Conservation (phyloP, 345 rosid species). For the Lepidium didymum region DNA sequence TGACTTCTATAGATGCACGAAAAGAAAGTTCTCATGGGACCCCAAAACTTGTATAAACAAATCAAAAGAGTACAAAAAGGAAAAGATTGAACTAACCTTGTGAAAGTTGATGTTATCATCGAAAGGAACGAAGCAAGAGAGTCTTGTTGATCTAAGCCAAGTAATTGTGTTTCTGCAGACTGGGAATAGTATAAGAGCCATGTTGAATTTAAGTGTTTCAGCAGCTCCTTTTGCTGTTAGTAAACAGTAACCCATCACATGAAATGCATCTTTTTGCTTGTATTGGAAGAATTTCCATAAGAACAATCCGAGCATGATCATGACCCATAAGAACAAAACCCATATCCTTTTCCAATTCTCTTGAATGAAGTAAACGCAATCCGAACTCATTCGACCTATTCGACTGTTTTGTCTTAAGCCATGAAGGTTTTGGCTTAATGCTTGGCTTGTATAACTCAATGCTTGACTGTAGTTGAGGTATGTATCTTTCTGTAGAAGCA, state of each 20-base stretch:
- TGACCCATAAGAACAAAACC: conserved; percentile 73
- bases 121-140: conserved; percentile 72
- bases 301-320: conserved; percentile 78
- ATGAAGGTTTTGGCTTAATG: conserved; percentile 92
- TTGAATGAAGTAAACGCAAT: conserved; percentile 51
- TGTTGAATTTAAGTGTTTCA: conserved; percentile 87
- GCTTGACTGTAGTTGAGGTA: conserved; percentile 94
- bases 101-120: conserved; percentile 99
- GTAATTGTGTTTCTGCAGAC: conserved; percentile 95
- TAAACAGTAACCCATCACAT: conserved; percentile 88
- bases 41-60: conserved; percentile 20
- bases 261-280: conserved; percentile 59
- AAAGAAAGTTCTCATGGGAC: conserved; percentile 30
- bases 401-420: conserved; percentile 58
- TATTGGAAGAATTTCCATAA: conserved; percentile 85
- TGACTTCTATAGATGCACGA: conserved; percentile 21
- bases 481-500: conserved; percentile 93
- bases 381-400: conserved; percentile 49
- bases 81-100: conserved; percentile 48
- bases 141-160: conserved; percentile 81
- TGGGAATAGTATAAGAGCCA: conserved; percentile 94
- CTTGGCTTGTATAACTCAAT: conserved; percentile 95
- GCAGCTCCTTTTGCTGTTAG: conserved; percentile 96
- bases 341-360: conserved; percentile 96
- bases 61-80: neutral